These are phyloP conservation scores for Dryadomyces quercivorus DNA, from an alignment of 2,329 filamentous ascomycete species.

Conservation along the genomic window DNA sequence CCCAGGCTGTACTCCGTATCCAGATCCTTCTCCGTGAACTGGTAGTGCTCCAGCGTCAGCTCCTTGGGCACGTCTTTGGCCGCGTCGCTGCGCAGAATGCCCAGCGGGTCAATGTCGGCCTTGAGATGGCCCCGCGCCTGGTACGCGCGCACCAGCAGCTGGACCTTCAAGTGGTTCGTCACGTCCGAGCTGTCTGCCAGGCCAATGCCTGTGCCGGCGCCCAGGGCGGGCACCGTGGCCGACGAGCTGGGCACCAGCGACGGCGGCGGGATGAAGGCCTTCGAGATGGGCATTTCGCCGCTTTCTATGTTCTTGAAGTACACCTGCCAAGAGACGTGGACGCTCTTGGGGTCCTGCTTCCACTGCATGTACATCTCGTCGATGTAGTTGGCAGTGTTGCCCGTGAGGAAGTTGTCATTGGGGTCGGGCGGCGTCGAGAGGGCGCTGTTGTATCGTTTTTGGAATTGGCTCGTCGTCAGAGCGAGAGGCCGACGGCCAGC, in stretches of 20 bases:
- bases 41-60: slow-evolving; percentile 84
- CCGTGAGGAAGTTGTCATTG: slow-evolving; percentile 92
- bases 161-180: slow-evolving; percentile 94
- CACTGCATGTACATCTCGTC: slow-evolving; percentile 99
- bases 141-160: slow-evolving; percentile 92
- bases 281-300: slow-evolving; percentile 93
- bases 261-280: slow-evolving; percentile 92
- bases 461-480: slow-evolving; percentile 21
- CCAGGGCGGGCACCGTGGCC: slow-evolving; percentile 62
- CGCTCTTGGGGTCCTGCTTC: slow-evolving; percentile 85
- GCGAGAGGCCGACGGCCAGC: slow-evolving; percentile 37
- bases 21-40: slow-evolving; percentile 88
- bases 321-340: slow-evolving; percentile 96
- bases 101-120: slow-evolving; percentile 90
- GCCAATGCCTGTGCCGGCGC: slow-evolving; percentile 49
- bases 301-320: slow-evolving; percentile 99
- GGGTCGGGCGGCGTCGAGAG: slow-evolving; percentile 53
- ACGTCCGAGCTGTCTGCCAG: slow-evolving; percentile 66
- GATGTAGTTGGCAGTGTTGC: slow-evolving; percentile 96
- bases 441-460: slow-evolving; percentile 41
- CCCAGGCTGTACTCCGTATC: slow-evolving; percentile 86
- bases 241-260: slow-evolving; percentile 76
- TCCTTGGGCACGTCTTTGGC: slow-evolving; percentile 84
- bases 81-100: slow-evolving; percentile 55
- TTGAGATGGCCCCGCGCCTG: slow-evolving; percentile 98